A percentile compares a stretch with the other conserved stretches of the same genome.
Conservation (phyloP, 2,329 filamentous ascomycete species). For the Paraphoma sp. region DNA sequence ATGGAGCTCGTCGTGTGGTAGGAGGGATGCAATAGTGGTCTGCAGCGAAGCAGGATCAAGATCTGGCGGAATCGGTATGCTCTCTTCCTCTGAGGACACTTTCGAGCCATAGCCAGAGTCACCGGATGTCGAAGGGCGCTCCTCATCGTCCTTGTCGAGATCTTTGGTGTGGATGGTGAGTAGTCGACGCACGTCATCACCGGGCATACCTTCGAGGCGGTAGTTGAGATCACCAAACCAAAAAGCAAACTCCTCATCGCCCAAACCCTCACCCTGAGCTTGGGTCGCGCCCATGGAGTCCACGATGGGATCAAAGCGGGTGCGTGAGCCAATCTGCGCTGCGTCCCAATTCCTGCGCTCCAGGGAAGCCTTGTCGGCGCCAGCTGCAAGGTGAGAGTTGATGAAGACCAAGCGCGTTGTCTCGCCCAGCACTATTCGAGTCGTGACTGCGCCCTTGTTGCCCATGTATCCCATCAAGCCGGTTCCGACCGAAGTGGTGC, state of each 20-base stretch:
- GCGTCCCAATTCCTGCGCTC: slow-evolving; percentile 92
- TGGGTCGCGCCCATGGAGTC: slow-evolving; percentile 68
- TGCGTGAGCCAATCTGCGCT: slow-evolving; percentile 75
- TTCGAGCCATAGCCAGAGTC: slow-evolving; percentile 28
- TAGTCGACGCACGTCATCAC: slow-evolving; percentile 85
- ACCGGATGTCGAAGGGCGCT: slow-evolving; percentile 21
- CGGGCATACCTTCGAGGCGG: slow-evolving; percentile 83
- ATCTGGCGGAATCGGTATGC: slow-evolving; percentile 50
- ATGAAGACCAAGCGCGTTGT: slow-evolving; percentile 88
- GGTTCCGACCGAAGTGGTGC: slow-evolving; percentile 83
- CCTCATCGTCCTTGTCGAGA: slow-evolving; percentile 51
- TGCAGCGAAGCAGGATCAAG: slow-evolving; percentile 86
- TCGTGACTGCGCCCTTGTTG: slow-evolving; percentile 90
- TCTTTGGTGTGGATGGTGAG: slow-evolving; percentile 84
- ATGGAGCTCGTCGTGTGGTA: slow-evolving; percentile 87
- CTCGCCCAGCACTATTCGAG: slow-evolving; percentile 84
- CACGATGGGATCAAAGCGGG: slow-evolving; percentile 77
- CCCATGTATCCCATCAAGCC: slow-evolving; percentile 92
- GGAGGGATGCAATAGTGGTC: slow-evolving; percentile 82
- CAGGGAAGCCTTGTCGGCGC: slow-evolving; percentile 75
- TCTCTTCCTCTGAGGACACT: slow-evolving; percentile 23
- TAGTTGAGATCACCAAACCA: slow-evolving; percentile 99
- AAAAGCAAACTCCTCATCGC: slow-evolving; percentile 91
- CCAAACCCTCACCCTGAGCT: slow-evolving; percentile 70
- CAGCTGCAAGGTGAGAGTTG: slow-evolving; percentile 90